These are phyloP conservation scores for Teunomyces pallodes DNA, from an alignment of 805 yeast genomes.

Conservation along the genomic window DNA sequence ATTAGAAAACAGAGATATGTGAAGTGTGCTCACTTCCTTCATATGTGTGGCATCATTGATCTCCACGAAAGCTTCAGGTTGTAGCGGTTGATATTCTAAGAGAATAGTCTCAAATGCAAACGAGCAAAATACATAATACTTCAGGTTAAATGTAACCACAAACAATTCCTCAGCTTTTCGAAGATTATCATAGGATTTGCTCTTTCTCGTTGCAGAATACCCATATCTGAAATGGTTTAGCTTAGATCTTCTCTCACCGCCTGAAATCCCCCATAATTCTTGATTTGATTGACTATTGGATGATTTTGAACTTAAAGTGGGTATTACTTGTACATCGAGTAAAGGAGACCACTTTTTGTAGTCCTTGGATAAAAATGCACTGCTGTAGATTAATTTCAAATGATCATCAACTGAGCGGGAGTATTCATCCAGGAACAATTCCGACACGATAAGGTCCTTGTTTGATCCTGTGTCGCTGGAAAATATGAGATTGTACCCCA, in stretches of 20 bases:
- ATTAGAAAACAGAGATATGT: conserved; percentile 4
- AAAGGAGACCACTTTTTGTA: conserved; percentile 50
- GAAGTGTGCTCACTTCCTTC: conserved; percentile 4
- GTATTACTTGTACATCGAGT: conserved; percentile 38
- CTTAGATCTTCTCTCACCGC: conserved; percentile 32
- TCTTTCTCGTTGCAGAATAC: conserved; percentile 22
- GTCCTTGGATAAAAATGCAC: conserved; percentile 23
- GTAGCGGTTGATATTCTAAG: conserved; percentile 26
- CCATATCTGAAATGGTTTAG: conserved; percentile 34
- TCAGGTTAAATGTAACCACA: conserved; percentile 15
- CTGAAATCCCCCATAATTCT: conserved; percentile 45
- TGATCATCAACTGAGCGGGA: neutral
- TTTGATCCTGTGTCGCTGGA: conserved; percentile 42
- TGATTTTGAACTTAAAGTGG: conserved; percentile 19
- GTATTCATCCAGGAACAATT: conserved; percentile 17
- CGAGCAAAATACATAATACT: conserved; percentile 30
- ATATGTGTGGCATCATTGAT: conserved; percentile 12
- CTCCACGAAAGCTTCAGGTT: conserved; percentile 24
- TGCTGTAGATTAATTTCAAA: conserved; percentile 18
- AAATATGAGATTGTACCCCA: conserved; percentile 28
- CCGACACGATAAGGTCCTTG: conserved; percentile 31
- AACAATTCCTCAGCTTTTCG: conserved; percentile 27
- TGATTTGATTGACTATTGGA: conserved; percentile 20
- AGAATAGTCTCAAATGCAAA: conserved; percentile 38
- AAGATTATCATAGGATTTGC: conserved; percentile 26